A percentile compares a stretch with the other conserved stretches of the same genome.
phyloP scores from a whole-genome alignment of 169 alveolate genomes.

The Plasmodium blacklocki region DNA sequence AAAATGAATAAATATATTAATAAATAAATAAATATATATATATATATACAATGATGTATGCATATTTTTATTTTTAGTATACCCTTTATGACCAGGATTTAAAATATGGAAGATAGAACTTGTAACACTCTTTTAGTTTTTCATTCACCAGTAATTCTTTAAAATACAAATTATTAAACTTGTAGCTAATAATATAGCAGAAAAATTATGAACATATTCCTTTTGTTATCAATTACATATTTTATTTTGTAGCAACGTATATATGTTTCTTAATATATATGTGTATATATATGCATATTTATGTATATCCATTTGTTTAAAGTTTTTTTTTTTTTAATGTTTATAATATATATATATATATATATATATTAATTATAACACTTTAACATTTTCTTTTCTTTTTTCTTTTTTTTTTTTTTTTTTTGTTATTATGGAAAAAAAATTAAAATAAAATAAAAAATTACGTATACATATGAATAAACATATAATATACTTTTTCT shows the following conservation, averaged over 20 bases:
- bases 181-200: too few species aligned
- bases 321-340: too few species aligned
- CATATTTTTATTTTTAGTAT: conserved; percentile 34
- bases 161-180: too few species aligned
- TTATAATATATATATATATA: too few species aligned
- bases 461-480: too few species aligned
- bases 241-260: neutral
- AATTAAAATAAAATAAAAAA: neutral
- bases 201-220: neutral
- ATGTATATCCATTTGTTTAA: neutral
- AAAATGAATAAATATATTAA: neutral
- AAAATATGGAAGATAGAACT: neutral
- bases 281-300: neutral
- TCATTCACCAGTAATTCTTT: too few species aligned
- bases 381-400: neutral
- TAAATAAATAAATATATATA: neutral
- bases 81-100: conserved; percentile 46
- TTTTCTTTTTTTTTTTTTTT: neutral
- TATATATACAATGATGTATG: neutral
- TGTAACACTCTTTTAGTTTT: too few species aligned
- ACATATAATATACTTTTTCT: too few species aligned
- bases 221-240: neutral
- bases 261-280: neutral
- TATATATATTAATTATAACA: too few species aligned
- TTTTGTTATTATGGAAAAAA: neutral